These are phyloP conservation scores for Dactylis glomerata DNA, from an alignment of 176 grass and related monocot genomes.

Conservation along the genomic window DNA sequence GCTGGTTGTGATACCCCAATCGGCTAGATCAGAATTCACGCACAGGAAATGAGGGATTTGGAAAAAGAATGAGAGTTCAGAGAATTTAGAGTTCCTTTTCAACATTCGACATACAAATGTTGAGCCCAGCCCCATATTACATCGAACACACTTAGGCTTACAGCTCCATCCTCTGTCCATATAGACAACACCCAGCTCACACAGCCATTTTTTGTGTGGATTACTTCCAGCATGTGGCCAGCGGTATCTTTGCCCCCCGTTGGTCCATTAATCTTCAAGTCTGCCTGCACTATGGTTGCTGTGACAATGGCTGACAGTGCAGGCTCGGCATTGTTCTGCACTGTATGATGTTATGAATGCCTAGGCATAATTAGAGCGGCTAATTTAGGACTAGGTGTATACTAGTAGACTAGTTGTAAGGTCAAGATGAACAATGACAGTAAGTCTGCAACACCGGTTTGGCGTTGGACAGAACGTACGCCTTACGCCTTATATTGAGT, in stretches of 20 bases:
- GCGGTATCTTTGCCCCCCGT: not conserved
- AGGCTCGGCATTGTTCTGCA: not conserved
- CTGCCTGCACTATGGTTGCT: too few relatives aligned
- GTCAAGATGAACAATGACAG: not conserved
- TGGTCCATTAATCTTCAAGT: too few relatives aligned
- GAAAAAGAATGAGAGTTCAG: not conserved
- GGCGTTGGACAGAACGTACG: not conserved
- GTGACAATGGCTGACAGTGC: not conserved
- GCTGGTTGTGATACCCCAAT: not conserved
- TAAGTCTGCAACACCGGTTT: not conserved
- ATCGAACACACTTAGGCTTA: too few relatives aligned
- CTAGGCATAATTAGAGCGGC: not conserved
- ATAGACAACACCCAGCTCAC: not conserved
- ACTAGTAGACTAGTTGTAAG: not conserved
- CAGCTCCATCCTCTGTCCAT: too few relatives aligned
- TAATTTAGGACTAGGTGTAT: not conserved
- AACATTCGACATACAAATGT: not conserved
- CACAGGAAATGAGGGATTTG: not conserved
- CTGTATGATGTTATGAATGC: not conserved
- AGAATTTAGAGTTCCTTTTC: not conserved
- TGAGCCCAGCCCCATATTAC: not conserved
- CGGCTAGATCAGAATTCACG: not conserved
- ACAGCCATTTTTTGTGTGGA: not conserved
- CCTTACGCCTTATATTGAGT: not conserved
- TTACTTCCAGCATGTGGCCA: not conserved